Base-by-base conservation (phyloP, 805 yeast species). In the Danielia reshetovae region DNA sequence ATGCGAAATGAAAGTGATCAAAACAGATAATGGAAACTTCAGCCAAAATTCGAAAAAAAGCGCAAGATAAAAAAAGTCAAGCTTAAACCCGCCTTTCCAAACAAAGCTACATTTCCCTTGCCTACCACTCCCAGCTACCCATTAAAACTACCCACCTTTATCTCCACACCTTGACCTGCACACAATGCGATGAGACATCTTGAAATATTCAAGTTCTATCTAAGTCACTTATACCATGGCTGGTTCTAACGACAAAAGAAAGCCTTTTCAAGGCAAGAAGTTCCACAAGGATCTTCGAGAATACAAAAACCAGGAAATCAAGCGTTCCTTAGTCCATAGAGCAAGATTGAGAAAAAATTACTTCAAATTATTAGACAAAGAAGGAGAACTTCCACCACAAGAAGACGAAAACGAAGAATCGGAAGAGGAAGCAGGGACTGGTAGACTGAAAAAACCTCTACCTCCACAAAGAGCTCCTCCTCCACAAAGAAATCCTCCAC, bases 341-440 rank as follows among this genome's bases (percentile, higher is more conserved):
- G 85, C 96, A 10, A 73, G 93, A 49, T 72, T 89, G 45, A 77
- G 86, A 65, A 85, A 81, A 57, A 79, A 76, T 32, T 89, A 89
- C 53, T 79, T 85, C 67, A 87, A 88, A 56, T 65, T 86, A 35
- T 57, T 87, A 26, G 84, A 85, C 43, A 73, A 76, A 33, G 88
- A 85, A 47, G 94, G 89, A 1, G 22, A 32, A 11, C 36, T 42
- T 4, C 37, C 25, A 7, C 18, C 17, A 21, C 44, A 47, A 4
- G 45, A 51, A 18, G 39, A 38, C 32, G 42, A 42, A 32, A 38
- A 40, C 35, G 29, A 44, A n/a, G 44, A 39, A 12, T 24, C 25
- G 15, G 31, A 46, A 42, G 27, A 30, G 44, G 35, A 50, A 46
- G 43, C 7, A 19, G 9, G 9, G 7, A 19, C 11, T 49, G 43